Conservation (phyloP, 495 filamentous ascomycete species). For the Baudoinia panamericana region DNA sequence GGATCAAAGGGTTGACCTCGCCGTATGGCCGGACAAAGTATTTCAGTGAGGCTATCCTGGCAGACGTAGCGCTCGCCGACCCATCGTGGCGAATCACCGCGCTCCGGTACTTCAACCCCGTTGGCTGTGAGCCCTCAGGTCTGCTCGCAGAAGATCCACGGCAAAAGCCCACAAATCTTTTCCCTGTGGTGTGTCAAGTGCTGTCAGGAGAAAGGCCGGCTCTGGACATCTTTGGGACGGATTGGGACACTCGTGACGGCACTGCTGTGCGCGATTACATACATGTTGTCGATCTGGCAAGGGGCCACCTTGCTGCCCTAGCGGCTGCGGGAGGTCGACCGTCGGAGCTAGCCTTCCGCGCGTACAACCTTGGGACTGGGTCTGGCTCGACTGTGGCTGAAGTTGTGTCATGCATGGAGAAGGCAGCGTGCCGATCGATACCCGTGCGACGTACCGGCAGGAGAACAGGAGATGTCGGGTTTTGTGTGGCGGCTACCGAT, state of each 20-base stretch:
- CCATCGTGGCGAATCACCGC: slow-evolving; percentile 48
- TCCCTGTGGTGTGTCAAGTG: slow-evolving; percentile 48
- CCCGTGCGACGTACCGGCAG: slow-evolving; percentile 20
- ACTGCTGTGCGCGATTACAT: slow-evolving; percentile 44
- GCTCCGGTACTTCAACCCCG: slow-evolving; percentile 56
- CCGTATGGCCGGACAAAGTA: slow-evolving; percentile 56
- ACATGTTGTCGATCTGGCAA: slow-evolving; percentile 52
- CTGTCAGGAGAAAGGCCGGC: slow-evolving; percentile 41
- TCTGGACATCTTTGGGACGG: slow-evolving; percentile 47
- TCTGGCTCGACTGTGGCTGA: slow-evolving; percentile 27
- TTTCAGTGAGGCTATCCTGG: slow-evolving; percentile 53
- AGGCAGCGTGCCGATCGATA: slow-evolving; percentile 18
- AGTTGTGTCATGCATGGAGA: slow-evolving; percentile 25
- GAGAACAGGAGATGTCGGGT: slow-evolving; percentile 27
- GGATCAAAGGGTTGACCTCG: slow-evolving; percentile 45
- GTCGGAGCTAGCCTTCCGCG: slow-evolving; percentile 22
- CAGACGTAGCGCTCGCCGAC: slow-evolving; percentile 45
- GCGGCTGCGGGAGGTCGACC: slow-evolving; percentile 18
- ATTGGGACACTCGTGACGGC: slow-evolving; percentile 43
- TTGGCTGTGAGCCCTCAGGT: slow-evolving; percentile 51
- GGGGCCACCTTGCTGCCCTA: slow-evolving; percentile 49
- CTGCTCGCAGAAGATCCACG: slow-evolving; percentile 53
- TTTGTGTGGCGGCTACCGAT: slow-evolving; percentile 25
- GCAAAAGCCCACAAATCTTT: slow-evolving; percentile 48
- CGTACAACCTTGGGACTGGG: slow-evolving; percentile 30